phyloP scores from a whole-genome alignment of 176 grass and related monocot species.

The Musa acuminata region DNA sequence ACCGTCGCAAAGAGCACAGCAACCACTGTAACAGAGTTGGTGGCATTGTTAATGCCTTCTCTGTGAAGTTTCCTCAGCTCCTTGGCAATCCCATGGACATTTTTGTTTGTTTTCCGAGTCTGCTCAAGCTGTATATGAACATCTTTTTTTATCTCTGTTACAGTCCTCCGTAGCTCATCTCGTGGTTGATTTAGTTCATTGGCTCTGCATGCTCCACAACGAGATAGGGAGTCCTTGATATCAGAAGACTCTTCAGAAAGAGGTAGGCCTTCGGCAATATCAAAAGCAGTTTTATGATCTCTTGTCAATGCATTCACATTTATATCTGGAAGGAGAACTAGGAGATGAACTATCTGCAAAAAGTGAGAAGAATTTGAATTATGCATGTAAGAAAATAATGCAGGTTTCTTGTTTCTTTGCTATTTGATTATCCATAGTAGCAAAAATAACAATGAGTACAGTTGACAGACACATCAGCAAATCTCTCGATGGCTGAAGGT shows the following conservation, averaged over 20 bases:
- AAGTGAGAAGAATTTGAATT: neutral
- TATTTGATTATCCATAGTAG: neutral
- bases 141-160: slow-evolving; percentile 18
- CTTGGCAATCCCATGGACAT: slow-evolving; percentile 16
- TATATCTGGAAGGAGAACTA: slow-evolving; percentile 6
- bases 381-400: neutral
- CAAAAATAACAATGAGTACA: neutral
- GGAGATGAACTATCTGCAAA: slow-evolving; percentile 17
- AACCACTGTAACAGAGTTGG: slow-evolving; percentile 15
- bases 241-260: slow-evolving; percentile 19
- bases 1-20: slow-evolving; percentile 14
- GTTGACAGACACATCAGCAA: neutral
- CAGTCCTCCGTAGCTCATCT: slow-evolving; percentile 16
- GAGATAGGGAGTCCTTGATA: slow-evolving; percentile 10
- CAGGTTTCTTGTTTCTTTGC: neutral
- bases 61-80: slow-evolving; percentile 15
- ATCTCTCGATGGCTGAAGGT: too few species aligned
- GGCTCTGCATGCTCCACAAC: slow-evolving; percentile 2
- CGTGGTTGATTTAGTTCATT: slow-evolving; percentile 17
- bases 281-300: slow-evolving; percentile 17
- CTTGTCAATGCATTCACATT: slow-evolving; percentile 20
- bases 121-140: slow-evolving; percentile 19
- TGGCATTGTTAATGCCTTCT: slow-evolving; percentile 12
- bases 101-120: slow-evolving; percentile 22
- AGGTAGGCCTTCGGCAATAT: slow-evolving; percentile 11